Evolutionary conservation across 768 basidiomycete genomes (phyloP), one percentile per base, ranked within the genome.

Genomic region (Amanita inopinata): DNA sequence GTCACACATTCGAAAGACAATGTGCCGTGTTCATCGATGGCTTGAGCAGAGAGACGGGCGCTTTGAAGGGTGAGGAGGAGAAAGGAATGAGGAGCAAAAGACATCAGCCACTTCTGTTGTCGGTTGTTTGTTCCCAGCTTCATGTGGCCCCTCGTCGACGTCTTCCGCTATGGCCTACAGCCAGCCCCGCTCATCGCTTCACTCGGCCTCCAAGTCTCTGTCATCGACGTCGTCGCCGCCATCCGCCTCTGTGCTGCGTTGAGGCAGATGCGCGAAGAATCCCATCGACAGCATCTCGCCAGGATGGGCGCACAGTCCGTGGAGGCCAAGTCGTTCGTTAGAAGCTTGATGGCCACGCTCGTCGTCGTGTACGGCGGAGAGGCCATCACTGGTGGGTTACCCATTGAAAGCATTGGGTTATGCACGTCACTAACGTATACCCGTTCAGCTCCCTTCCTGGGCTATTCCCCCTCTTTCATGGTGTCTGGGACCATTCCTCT

Each of bases 291-390:
- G 48, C 75, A 81, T 52, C 51, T 67, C 33, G 56, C 60, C 9
- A 64, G 56, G 35, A 66, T 69, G 46, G 61, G 60, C 33, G 57
- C 53, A 14, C 48, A 54, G 5, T 57, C 56, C 3, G 43, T 69
- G 7, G 80, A 79, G 50, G 57, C 64, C 30, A 63, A 62, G 11
- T 80, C 81, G 3, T 78, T 83, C 47, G 65, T 70, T 25, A 73
- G 76, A 52, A 76, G 74, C 49, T 56, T 72, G 12, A 56, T 69
- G 3, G 69, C 80, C 0, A 78, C 78, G 2, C 61, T 83, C 23
- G 60, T 76, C 10, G 77, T 88, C 20, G 83, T 87, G 1, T 87
- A 78, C 53, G 85, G 84, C 6, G 86, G 86, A n/a, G 83, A 88
- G 59, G 76, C 76, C 2, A 62, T 84, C 36, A 67, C 69, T 41